phyloP scores from a whole-genome alignment of 176 grass and related monocot genomes.

The Ensete ventricosum region DNA sequence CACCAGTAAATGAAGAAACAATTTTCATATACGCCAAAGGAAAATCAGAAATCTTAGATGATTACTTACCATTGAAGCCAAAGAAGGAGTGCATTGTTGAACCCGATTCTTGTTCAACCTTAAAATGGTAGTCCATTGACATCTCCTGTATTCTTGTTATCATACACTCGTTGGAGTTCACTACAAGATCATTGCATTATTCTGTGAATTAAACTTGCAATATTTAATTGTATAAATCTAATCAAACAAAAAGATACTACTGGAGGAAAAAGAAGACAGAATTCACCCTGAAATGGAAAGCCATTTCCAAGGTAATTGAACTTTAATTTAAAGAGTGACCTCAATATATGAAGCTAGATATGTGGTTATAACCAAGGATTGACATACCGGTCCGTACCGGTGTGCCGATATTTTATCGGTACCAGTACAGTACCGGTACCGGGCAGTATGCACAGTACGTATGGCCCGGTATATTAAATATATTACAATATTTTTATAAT shows the following conservation, averaged over 20 bases:
- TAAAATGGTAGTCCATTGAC: constrained; percentile 94
- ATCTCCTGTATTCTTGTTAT: constrained; percentile 88
- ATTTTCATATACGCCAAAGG: neutral
- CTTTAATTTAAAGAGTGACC: neutral
- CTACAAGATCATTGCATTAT: constrained; percentile 46
- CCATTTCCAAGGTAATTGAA: neutral
- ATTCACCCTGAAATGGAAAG: neutral
- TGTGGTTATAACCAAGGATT: neutral
- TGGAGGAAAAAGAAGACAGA: neutral
- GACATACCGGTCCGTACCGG: too few relatives aligned
- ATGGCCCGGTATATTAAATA: too few relatives aligned
- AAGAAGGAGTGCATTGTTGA: constrained; percentile 87
- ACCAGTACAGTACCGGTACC: too few relatives aligned
- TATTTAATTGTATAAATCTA: constrained; percentile 65
- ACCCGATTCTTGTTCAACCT: constrained; percentile 95
- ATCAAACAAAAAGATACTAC: constrained; percentile 17
- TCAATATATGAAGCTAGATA: too few relatives aligned
- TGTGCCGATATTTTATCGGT: too few relatives aligned
- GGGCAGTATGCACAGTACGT: too few relatives aligned
- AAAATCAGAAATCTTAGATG: neutral
- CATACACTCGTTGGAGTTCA: constrained; percentile 69
- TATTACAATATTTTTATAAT: too few relatives aligned
- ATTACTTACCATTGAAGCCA: constrained; percentile 71
- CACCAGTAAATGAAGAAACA: too few relatives aligned
- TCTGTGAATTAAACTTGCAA: constrained; percentile 56